Conservation (phyloP, 2,329 filamentous ascomycete genomes). For the Helicocarpus griseus region DNA sequence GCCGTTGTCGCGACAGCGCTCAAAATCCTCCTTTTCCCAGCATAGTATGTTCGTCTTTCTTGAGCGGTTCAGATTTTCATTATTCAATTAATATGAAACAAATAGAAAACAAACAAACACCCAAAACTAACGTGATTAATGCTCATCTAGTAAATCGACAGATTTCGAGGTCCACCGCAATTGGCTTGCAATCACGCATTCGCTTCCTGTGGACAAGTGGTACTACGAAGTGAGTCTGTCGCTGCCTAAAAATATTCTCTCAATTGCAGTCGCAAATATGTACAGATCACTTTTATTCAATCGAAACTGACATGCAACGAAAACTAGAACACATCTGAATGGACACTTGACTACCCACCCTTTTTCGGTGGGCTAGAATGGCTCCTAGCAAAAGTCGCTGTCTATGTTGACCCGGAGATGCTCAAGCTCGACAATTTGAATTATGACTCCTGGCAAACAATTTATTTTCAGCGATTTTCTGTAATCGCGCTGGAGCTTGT, state of each 20-base stretch:
- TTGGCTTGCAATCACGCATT: constrained; percentile 94
- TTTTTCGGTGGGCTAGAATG: constrained; percentile 98
- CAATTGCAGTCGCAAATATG: background rate
- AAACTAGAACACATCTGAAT: constrained; percentile 78
- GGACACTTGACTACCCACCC: constrained; percentile 97
- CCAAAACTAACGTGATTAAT: background rate
- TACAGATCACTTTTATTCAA: background rate
- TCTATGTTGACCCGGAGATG: constrained; percentile 70
- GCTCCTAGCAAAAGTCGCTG: constrained; percentile 72
- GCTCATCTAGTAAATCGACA: constrained; percentile 71
- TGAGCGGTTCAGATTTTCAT: background rate
- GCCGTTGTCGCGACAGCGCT: constrained; percentile 77
- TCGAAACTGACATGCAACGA: constrained; percentile 5
- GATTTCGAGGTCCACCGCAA: constrained; percentile 99
- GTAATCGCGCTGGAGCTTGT: constrained; percentile 80
- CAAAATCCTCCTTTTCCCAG: constrained; percentile 85
- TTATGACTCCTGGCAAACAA: constrained; percentile 85
- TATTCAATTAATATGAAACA: background rate
- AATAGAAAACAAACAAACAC: too few species aligned
- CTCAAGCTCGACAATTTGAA: constrained; percentile 68
- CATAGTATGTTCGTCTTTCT: constrained; percentile 59
- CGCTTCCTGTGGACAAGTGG: constrained; percentile 78
- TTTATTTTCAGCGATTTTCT: constrained; percentile 86
- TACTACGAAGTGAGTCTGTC: constrained; percentile 67
- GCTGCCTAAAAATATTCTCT: background rate